Conservation (phyloP, 176 grass and related monocot species). For the Rhynchospora tenuis region DNA sequence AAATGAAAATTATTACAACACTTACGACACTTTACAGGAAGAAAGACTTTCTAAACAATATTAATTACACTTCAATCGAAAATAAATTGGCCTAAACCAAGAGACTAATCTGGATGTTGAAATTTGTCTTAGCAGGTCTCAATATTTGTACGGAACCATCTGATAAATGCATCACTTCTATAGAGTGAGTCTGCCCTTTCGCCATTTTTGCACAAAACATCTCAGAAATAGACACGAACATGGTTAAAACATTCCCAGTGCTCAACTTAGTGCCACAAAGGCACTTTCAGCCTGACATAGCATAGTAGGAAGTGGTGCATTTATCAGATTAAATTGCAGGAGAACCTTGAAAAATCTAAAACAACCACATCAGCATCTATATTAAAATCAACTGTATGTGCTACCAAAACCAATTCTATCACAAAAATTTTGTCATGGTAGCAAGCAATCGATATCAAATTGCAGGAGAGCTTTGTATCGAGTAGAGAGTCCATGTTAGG, state of each 20-base stretch:
- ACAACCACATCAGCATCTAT: neutral
- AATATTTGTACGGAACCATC: neutral
- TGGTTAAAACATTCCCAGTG: neutral
- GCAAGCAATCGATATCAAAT: neutral
- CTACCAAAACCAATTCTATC: neutral
- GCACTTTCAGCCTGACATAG: neutral
- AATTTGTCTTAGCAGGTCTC: neutral
- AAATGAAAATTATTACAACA: neutral
- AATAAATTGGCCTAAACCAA: conserved; percentile 7
- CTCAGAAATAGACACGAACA: neutral
- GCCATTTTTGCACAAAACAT: neutral
- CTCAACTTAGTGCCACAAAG: neutral
- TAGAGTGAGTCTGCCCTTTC: neutral
- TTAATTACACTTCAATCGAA: neutral
- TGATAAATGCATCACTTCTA: neutral
- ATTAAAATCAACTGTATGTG: neutral
- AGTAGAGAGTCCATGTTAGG: neutral
- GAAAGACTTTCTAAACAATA: neutral
- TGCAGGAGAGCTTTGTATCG: neutral
- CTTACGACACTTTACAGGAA: neutral
- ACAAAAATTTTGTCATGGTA: neutral
- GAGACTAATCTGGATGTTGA: neutral
- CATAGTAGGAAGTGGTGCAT: neutral
- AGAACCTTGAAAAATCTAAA: neutral
- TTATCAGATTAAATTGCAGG: too few species aligned